Evolutionary conservation across 305 asterid species (phyloP).

Genomic region (Fraxinus floribunda): DNA sequence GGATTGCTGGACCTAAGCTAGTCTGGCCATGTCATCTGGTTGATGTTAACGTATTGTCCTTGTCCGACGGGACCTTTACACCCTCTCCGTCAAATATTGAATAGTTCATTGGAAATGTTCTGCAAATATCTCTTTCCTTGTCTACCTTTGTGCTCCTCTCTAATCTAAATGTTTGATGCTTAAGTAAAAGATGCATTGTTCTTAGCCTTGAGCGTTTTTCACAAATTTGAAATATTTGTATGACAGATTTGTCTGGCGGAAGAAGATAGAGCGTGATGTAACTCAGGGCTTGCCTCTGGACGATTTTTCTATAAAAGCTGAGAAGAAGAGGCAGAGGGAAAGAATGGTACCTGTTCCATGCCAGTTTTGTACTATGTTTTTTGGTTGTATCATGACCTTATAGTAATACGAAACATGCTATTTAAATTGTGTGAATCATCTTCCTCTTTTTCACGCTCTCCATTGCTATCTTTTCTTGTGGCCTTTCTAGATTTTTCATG

Average conservation of each 20-base stretch:
- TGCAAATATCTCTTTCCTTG: not conserved
- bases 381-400: not conserved
- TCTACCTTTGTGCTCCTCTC: not conserved
- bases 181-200: slow-evolving; percentile 9
- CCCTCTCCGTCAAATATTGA: not conserved
- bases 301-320: slow-evolving; percentile 68
- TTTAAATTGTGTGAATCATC: not conserved
- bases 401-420: not conserved
- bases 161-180: not conserved
- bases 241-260: slow-evolving; percentile 77
- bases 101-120: not conserved
- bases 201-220: not conserved
- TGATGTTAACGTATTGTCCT: not conserved
- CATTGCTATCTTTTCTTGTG: slow-evolving; percentile 17
- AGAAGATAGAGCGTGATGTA: slow-evolving; percentile 78
- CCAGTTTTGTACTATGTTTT: not conserved
- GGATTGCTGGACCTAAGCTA: not conserved
- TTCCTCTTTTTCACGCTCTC: not conserved
- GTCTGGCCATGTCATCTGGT: not conserved
- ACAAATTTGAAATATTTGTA: slow-evolving; percentile 10
- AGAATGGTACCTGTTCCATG: slow-evolving; percentile 50
- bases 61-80: not conserved
- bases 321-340: slow-evolving; percentile 74
- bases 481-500: not conserved
- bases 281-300: slow-evolving; percentile 73